These are phyloP conservation scores for Russula emetica DNA, from an alignment of 768 basidiomycete species.

Conservation along the genomic window DNA sequence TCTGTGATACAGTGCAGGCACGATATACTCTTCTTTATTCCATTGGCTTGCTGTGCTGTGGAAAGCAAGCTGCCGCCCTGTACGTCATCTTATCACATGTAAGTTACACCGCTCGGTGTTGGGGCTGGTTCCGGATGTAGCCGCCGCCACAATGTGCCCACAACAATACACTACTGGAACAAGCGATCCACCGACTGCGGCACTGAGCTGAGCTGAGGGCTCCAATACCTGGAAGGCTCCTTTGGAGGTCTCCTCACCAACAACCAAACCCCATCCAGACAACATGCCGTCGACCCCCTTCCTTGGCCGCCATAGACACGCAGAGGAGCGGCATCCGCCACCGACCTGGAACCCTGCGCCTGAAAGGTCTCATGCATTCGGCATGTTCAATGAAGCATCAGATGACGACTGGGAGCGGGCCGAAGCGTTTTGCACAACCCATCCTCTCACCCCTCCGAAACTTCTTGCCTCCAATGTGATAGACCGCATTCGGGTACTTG, in stretches of 20 bases:
- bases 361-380: constrained; percentile 46
- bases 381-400: constrained; percentile 53
- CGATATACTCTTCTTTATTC: too few species aligned
- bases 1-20: too few species aligned
- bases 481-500: constrained; percentile 46
- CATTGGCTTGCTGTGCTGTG: too few species aligned
- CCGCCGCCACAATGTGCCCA: too few species aligned
- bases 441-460: constrained; percentile 41
- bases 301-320: background rate
- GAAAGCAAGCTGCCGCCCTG: too few species aligned
- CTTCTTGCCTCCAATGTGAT: constrained; percentile 51
- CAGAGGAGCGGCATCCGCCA: background rate
- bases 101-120: too few species aligned
- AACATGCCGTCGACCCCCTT: background rate
- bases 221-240: too few species aligned
- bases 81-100: too few species aligned
- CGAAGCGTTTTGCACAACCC: constrained; percentile 44
- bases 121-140: too few species aligned
- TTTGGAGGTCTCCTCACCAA: background rate
- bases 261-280: background rate
- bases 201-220: too few species aligned
- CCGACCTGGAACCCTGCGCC: constrained; percentile 57
- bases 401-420: constrained; percentile 52
- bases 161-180: too few species aligned
- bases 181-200: too few species aligned